A percentile compares a stretch with the other conserved stretches of the same genome.
Evolutionary conservation across 2,329 filamentous ascomycete genomes (phyloP).

Genomic region (Pezicula rhizophila): DNA sequence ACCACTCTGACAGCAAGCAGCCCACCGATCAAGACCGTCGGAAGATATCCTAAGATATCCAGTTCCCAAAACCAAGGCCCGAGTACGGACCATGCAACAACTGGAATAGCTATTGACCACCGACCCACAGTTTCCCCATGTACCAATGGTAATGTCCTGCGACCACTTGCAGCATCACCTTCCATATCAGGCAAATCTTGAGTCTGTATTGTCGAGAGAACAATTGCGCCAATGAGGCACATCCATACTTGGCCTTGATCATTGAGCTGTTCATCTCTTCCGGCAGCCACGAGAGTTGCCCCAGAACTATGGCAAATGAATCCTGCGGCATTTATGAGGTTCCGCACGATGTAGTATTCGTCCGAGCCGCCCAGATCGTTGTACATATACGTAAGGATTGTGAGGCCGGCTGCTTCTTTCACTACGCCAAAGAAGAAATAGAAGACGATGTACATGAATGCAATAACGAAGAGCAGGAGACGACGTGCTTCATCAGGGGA

Average conservation of each 20-base stretch:
- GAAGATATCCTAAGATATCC: neutral
- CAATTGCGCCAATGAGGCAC: neutral
- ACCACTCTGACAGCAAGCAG: neutral
- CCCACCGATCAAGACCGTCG: neutral
- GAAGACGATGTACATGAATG: slow-evolving; percentile 18
- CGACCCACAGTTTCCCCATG: slow-evolving; percentile 12
- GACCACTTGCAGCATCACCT: slow-evolving; percentile 17
- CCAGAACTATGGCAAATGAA: slow-evolving; percentile 23
- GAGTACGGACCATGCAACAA: slow-evolving; percentile 13
- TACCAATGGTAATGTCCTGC: slow-evolving; percentile 17
- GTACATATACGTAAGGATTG: slow-evolving; percentile 10
- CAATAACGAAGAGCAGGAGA: slow-evolving; percentile 17
- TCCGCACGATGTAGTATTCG: slow-evolving; percentile 5
- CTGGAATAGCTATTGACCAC: slow-evolving; percentile 17
- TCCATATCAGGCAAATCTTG: slow-evolving; percentile 22
- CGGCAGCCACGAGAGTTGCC: slow-evolving; percentile 9
- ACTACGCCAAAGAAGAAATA: slow-evolving; percentile 24
- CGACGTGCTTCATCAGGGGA: slow-evolving; percentile 1
- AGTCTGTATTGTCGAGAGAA: slow-evolving; percentile 18
- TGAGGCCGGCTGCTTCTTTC: slow-evolving; percentile 15
- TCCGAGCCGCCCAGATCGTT: slow-evolving; percentile 10
- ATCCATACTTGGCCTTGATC: neutral
- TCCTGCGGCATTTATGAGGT: slow-evolving; percentile 6
- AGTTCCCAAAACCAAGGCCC: slow-evolving; percentile 14
- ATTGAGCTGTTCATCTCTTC: neutral